Evolutionary conservation across 2,329 filamentous ascomycete species (phyloP), one percentile per base, ranked within the genome.

Genomic region (Cladosporium sphaerospermum): DNA sequence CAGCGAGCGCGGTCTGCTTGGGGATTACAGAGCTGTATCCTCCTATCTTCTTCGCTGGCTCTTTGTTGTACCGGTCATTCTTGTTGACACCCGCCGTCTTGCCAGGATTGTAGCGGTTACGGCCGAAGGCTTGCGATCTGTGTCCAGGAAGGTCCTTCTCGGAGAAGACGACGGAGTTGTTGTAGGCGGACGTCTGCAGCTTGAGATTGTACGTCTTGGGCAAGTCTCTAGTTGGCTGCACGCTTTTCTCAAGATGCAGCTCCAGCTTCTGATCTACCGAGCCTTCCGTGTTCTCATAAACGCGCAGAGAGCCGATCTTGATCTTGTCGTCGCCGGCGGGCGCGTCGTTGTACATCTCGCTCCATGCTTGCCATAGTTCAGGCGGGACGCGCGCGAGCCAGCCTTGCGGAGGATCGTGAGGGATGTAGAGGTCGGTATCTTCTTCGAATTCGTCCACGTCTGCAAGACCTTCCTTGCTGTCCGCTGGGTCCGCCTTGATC

Each of bases 151-250:
- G 79, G 64, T 97, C 89, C 68, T 95, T 90, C 71, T 99, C 93
- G 39, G 87, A 90, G 67, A 99, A 99, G 53, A 97, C 77, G 67
- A 87, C 95, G 16, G 90, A 93, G 70, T 96, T 96, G 64, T 82
- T 82, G 33, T 92, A 82, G n/a, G 80, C 72, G 40, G 75, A 68
- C 39, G 82, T 79, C 19, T 80, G 84, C 44, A 89, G 78, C 44
- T 89, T 84, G 54, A 97, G 74, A 60, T 89, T 81, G 71, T 96
- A 99, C 65, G 95, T 89, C 65, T 89, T 89, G 9, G 91, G 90
- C n/a, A 96, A 77, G 4, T 78, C 73, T 61, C 85, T 79, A 67
- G 95, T 89, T 57, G 83, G 78, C 7, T 80, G 75, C 47, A 85
- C 75, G 48, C 83, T 78, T 18, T 78, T 77, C 62, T 78, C 75